Conservation (phyloP, 1,284 basidiomycete genomes). For the Phenoliferia sp. region DNA sequence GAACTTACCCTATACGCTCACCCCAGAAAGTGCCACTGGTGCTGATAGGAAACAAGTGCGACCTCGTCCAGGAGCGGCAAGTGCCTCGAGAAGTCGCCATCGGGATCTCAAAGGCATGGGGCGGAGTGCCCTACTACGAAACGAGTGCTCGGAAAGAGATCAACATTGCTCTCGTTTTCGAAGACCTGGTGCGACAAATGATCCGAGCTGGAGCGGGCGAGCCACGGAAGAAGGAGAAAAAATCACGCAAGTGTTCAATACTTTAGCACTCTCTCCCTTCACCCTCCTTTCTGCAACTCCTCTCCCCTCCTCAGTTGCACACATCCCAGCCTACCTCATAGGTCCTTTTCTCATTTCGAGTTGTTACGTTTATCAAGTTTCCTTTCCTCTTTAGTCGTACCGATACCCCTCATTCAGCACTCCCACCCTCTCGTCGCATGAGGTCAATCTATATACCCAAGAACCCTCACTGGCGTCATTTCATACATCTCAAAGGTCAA, state of each 20-base stretch:
- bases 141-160: constrained; percentile 76
- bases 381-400: not conserved
- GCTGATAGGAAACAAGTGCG: constrained; percentile 81
- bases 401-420: not conserved
- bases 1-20: not conserved
- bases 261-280: not conserved
- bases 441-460: not conserved
- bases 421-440: not conserved
- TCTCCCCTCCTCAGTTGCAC: not conserved
- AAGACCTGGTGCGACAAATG: constrained; percentile 70
- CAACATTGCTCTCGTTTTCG: constrained; percentile 56
- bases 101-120: constrained; percentile 61
- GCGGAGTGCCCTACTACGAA: constrained; percentile 69
- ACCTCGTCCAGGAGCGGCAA: constrained; percentile 73
- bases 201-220: constrained; percentile 35
- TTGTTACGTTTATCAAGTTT: not conserved
- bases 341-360: not conserved
- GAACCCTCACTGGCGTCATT: not conserved
- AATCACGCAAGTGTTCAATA: not conserved
- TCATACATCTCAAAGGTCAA: too few relatives aligned
- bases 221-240: constrained; percentile 6
- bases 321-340: not conserved
- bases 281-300: not conserved
- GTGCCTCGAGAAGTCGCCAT: constrained; percentile 64
- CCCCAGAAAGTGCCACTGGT: constrained; percentile 59